Base-by-base conservation (phyloP, 2,329 filamentous ascomycete species). In the Orbilia blumenaviensis region DNA sequence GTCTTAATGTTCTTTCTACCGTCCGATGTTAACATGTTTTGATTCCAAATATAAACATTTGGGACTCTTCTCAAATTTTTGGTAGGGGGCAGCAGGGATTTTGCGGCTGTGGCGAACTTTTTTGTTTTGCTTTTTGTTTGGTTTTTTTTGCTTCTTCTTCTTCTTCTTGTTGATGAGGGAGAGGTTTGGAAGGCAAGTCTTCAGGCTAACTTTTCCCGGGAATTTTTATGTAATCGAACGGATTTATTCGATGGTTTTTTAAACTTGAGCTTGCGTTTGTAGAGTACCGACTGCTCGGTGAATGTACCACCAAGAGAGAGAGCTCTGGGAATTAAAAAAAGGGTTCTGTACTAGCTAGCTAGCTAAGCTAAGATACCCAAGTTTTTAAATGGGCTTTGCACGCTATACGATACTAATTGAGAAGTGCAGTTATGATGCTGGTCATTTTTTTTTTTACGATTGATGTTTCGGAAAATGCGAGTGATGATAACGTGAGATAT, bases 401-500 rank as follows among this genome's bases (percentile, higher is more conserved):
- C 8, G 9, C 2, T 23, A 46, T 9, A 44, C 16, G 4, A 6
- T n/a, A 41, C 3, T 41, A 42, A 1, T n/a, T 42, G 21, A n/a
- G 38, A 42, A 42, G 16, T n/a, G n/a, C n/a, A n/a, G n/a, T 42
- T 42, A 1, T 18, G 38, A 42, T 50, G 21, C n/a, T n/a, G n/a
- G n/a, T n/a, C n/a, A n/a, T n/a, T n/a, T n/a, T n/a, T n/a, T n/a
- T n/a, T n/a, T n/a, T n/a, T n/a, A n/a, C n/a, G n/a, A n/a, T n/a
- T 54, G 7, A 16, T 71, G 66, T 71, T 69, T 71, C 66, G 66
- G 66, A 71, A 16, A 44, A 71, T 71, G 66, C 66, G 66, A 71
- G 66, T 54, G 56, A 56, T 56, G 52, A 71, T 71, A 71, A 71
- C 66, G 66, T 71, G 66, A 71, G 66, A 71, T 63, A n/a, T n/a